Evolutionary conservation across 2,329 filamentous ascomycete species (phyloP).

Genomic region (Trichophyton benhamiae): DNA sequence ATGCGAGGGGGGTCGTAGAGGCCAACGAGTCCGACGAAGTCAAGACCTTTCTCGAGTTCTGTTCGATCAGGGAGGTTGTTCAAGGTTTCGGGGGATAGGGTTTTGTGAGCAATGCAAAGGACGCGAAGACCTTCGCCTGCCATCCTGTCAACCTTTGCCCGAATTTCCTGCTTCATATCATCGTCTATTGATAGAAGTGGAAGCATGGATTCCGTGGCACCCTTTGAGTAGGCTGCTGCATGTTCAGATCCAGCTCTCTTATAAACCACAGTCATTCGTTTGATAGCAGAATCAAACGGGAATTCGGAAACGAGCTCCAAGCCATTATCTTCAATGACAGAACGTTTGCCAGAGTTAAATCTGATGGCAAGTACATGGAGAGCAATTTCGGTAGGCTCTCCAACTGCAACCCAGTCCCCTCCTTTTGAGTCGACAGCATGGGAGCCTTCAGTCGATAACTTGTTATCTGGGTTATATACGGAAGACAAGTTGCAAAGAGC

Average conservation of each 20-base stretch:
- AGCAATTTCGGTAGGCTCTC: constrained; percentile 54
- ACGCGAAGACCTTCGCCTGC: constrained; percentile 52
- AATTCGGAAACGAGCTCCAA: constrained; percentile 48
- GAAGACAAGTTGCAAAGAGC: constrained; percentile 49
- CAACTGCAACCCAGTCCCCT: constrained; percentile 44
- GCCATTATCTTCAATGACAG: constrained; percentile 33
- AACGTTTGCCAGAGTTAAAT: constrained; percentile 44
- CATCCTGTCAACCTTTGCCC: constrained; percentile 50
- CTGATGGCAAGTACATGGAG: constrained; percentile 55
- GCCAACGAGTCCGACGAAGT: constrained; percentile 62
- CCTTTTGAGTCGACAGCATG: constrained; percentile 22
- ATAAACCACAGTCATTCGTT: constrained; percentile 58
- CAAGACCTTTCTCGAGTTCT: constrained; percentile 50
- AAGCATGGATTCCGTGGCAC: constrained; percentile 53
- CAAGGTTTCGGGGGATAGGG: constrained; percentile 26
- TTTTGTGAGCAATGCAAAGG: constrained; percentile 29
- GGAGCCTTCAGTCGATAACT: constrained; percentile 10
- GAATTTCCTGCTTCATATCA: constrained; percentile 40
- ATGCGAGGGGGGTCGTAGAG: constrained; percentile 70
- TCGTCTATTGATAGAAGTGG: constrained; percentile 45
- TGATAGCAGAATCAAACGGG: constrained; percentile 56
- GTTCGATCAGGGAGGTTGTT: constrained; percentile 41
- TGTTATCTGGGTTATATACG: constrained; percentile 34
- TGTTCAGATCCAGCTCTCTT: constrained; percentile 9
- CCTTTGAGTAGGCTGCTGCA: constrained; percentile 23